These are phyloP conservation scores for Schizopora paradoxa DNA, from an alignment of 1,284 basidiomycete genomes.

Conservation along the genomic window DNA sequence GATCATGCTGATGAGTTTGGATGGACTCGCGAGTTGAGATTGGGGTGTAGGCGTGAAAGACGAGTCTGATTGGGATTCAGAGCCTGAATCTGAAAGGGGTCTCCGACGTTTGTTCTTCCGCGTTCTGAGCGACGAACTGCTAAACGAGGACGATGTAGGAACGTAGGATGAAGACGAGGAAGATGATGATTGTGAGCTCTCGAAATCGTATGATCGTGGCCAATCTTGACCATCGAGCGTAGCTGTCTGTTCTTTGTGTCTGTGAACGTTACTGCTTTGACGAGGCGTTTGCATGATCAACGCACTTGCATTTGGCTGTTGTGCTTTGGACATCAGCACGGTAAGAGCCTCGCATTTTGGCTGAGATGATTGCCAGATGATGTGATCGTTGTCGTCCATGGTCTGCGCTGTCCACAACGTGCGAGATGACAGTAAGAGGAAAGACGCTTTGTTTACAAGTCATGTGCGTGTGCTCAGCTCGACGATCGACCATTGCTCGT, in stretches of 20 bases:
- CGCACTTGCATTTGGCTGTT: slow-evolving; percentile 6
- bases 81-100: no score
- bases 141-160: neutral
- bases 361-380: slow-evolving; percentile 14
- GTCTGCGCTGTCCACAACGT: no score
- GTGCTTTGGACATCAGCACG: slow-evolving; percentile 9
- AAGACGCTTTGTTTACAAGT: no score
- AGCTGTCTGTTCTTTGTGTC: neutral
- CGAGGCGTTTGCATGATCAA: slow-evolving; percentile 3
- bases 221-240: no score
- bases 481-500: no score
- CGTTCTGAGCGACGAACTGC: neutral
- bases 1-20: slow-evolving; percentile 4
- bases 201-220: neutral
- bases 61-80: neutral
- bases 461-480: no score
- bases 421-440: no score
- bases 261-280: slow-evolving; percentile 6
- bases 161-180: neutral
- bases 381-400: slow-evolving; percentile 5
- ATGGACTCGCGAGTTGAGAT: no score
- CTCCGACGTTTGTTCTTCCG: neutral
- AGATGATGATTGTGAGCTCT: neutral
- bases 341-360: slow-evolving; percentile 8
- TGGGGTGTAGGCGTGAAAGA: neutral